Percentiles rank a stretch among this genome's conserved stretches.
phyloP scores from a whole-genome alignment of 176 grass and related monocot species.

The Oryza glaberrima region DNA sequence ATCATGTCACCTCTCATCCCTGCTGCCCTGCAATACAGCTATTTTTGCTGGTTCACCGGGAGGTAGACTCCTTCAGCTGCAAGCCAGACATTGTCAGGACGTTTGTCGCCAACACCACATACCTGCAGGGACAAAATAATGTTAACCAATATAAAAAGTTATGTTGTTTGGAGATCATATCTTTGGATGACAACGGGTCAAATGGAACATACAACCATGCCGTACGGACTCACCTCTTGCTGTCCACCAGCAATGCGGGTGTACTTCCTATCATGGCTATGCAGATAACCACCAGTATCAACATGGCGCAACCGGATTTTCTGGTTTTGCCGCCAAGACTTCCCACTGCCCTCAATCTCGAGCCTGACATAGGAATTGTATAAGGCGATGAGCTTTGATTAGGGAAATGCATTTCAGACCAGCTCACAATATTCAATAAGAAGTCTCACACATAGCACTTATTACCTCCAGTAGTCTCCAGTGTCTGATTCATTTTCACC shows the following conservation, averaged over 20 bases:
- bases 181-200: neutral
- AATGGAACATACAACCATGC: neutral
- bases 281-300: constrained; percentile 85
- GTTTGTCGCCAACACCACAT: constrained; percentile 77
- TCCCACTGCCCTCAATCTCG: constrained; percentile 69
- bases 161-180: constrained; percentile 6
- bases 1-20: neutral
- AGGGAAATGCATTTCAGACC: neutral
- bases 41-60: constrained; percentile 58
- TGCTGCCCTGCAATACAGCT: constrained; percentile 8
- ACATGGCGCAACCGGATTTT: constrained; percentile 72
- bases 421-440: neutral
- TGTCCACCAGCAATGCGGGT: constrained; percentile 87
- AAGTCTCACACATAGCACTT: constrained; percentile 18
- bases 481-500: constrained; percentile 80
- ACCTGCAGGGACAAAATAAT: constrained; percentile 57
- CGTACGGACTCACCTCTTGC: constrained; percentile 72
- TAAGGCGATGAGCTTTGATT: constrained; percentile 6
- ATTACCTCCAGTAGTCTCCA: constrained; percentile 92
- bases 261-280: constrained; percentile 94
- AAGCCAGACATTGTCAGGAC: constrained; percentile 86
- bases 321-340: constrained; percentile 83
- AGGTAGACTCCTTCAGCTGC: constrained; percentile 84
- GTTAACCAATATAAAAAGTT: neutral
- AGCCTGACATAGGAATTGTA: constrained; percentile 48